These are phyloP conservation scores for Solanum hybrid DNA, from an alignment of 305 asterid genomes.

Conservation along the genomic window DNA sequence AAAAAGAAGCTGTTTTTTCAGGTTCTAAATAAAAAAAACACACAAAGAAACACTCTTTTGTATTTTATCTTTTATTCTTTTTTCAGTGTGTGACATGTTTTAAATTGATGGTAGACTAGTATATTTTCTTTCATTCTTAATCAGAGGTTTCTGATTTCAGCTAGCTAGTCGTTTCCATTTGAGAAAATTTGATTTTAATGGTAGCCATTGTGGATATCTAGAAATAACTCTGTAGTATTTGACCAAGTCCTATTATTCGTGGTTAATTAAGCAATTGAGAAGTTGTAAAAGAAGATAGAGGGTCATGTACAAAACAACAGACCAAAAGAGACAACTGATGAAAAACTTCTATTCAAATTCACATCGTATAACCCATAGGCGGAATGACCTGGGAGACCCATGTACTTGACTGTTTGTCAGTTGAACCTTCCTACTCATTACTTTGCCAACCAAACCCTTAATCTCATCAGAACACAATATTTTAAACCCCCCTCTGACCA, in stretches of 20 bases:
- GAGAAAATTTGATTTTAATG: no score
- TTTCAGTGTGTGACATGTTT: constrained; percentile 19
- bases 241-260: not conserved
- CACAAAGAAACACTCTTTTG: constrained; percentile 4
- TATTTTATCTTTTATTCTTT: constrained; percentile 21
- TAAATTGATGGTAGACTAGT: not conserved
- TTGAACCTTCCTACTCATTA: no score
- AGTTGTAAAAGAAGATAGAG: not conserved
- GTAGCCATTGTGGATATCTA: no score
- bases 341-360: not conserved
- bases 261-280: not conserved
- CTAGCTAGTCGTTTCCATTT: not conserved
- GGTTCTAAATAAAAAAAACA: constrained; percentile 13
- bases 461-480: no score
- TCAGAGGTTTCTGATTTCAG: not conserved
- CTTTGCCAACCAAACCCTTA: no score
- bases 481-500: no score
- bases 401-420: no score
- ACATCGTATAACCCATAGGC: not conserved
- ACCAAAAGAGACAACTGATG: not conserved
- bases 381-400: no score
- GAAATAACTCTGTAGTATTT: not conserved
- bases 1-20: constrained; percentile 17
- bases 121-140: not conserved
- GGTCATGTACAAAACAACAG: not conserved